A percentile compares a stretch with the other conserved stretches of the same genome.
Conservation (phyloP, 352 stramenopile species). For the Phytophthora palmivora region DNA sequence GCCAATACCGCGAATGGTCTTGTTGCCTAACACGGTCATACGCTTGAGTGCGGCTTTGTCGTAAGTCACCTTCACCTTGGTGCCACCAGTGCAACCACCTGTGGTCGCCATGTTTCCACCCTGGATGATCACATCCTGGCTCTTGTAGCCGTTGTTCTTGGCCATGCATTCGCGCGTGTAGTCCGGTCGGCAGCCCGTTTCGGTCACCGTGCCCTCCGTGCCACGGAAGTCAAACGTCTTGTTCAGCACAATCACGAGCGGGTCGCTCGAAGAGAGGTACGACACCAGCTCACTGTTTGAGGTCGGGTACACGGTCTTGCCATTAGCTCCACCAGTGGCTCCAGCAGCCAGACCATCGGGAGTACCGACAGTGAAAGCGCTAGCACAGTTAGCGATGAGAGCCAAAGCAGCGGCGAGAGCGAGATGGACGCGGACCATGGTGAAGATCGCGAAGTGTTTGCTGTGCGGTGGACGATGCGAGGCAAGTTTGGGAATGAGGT, state of each 20-base stretch:
- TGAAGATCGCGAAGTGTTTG: too few relatives aligned
- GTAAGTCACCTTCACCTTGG: too few relatives aligned
- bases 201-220: slow-evolving; percentile 43
- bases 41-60: too few relatives aligned
- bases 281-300: slow-evolving; percentile 33
- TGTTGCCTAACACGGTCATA: too few relatives aligned
- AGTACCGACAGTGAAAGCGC: slow-evolving; percentile 25
- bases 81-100: too few relatives aligned
- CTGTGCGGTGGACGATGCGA: slow-evolving; percentile 5
- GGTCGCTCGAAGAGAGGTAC: slow-evolving; percentile 25
- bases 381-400: slow-evolving; percentile 11
- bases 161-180: too few relatives aligned
- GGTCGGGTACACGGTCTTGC: slow-evolving; percentile 36
- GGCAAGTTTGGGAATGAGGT: slow-evolving; percentile 26
- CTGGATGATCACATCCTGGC: too few relatives aligned
- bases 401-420: slow-evolving; percentile 11
- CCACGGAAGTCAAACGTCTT: slow-evolving; percentile 50
- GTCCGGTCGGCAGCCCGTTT: too few relatives aligned
- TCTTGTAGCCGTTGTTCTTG: too few relatives aligned
- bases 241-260: slow-evolving; percentile 41
- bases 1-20: too few relatives aligned
- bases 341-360: slow-evolving; percentile 32
- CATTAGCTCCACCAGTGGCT: slow-evolving; percentile 41
- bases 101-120: too few relatives aligned
- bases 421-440: slow-evolving; percentile 19